Evolutionary conservation across 768 basidiomycete genomes (phyloP), one percentile per base, ranked within the genome.

Genomic region (Boletus speciosus): DNA sequence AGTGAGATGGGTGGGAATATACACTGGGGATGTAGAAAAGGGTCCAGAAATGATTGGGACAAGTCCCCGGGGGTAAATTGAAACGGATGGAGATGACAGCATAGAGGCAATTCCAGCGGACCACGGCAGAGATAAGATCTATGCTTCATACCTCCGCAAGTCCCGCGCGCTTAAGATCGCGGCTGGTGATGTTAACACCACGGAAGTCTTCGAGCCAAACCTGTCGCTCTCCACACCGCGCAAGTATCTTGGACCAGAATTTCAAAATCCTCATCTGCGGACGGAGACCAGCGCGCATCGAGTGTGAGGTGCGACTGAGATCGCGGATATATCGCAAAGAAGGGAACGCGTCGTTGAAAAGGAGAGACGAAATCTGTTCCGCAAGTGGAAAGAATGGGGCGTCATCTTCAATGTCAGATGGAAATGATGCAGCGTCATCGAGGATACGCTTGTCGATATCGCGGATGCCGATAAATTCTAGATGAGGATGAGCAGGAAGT

Each of bases 401-500:
- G 11, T 77, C 76, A 34, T 74, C 71, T 51, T 64, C 66, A 23
- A 71, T 58, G 9, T 70, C 64, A 8, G 64, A 67, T 2, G 66
- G 69, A 51, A 67, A 73, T 21, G 67, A 71, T 6, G 54, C 57
- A 1, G 64, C 68, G 37, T 80, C 81, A 16, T 80, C 80, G 14
- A 74, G 59, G 23, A 89, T 69, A 52, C 86, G 77, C 56, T 79
- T 77, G 67, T 87, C 83, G 63, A 89, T 82, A 59, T 85, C 86
- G 19, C 86, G 77, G 53, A 90, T 83, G 9, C 85, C 88, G 52
- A 89, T 89, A 50, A 88, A 75, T 66, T 82, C 71, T 11, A 90
- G 66, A 7, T 72, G 73, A 0, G 81, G 78, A 62, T 90, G 88
- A 1, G 81, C 66, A 16, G 86, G 84, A 21, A 90, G 76, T 6